Base-by-base conservation (phyloP, 176 grass and related monocot genomes). In the Thinopyrum elongatum region DNA sequence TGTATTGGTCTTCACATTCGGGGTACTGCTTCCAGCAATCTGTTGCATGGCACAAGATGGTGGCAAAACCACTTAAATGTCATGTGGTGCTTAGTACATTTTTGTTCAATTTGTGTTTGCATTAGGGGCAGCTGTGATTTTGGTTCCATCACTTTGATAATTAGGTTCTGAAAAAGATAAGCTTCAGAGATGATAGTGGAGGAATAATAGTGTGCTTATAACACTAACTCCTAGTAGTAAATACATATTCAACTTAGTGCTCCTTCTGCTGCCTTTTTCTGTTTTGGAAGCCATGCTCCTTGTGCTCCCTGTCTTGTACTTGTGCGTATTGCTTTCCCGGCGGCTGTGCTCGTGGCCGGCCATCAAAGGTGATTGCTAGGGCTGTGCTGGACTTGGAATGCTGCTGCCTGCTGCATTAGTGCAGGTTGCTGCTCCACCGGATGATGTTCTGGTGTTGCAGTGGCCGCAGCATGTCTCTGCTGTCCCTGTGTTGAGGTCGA, bases 41-140 rank as follows among this genome's bases (percentile, higher is more conserved):
- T 87, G 46, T 68, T 83, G 19, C 26, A 17, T 27, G 35, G 25
- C 29, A 60, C 10, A 59, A 74, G 33, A 86, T 78, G 72, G 31
- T 27, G 73, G 73, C 14, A 84, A 85, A 74, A 8, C 44, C 80
- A 44, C 51, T 30, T 62, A 49, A 84, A 46, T 47, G 17, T 17
- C 17, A 49, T 23, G 22, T 75, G 51, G 62, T 29, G 22, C n/a
- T 67, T 36, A 44, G 39, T 28, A 27, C n/a, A 23, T 79, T 12
- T 9, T 57, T 28, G 44, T 58, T 79, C 14, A 59, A 16, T 79
- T 26, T 4, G n/a, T 82, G 31, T 35, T 66, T 29, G 39, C 22
- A 51, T 21, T 73, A 7, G 78, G 25, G 9, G 31, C 21, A 13
- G 61, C 39, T 79, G 46, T 63, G 55, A 28, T 68, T 36, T 36